Base-by-base conservation (phyloP, 2,329 filamentous ascomycete genomes). In the Hymenoscyphus linearis region DNA sequence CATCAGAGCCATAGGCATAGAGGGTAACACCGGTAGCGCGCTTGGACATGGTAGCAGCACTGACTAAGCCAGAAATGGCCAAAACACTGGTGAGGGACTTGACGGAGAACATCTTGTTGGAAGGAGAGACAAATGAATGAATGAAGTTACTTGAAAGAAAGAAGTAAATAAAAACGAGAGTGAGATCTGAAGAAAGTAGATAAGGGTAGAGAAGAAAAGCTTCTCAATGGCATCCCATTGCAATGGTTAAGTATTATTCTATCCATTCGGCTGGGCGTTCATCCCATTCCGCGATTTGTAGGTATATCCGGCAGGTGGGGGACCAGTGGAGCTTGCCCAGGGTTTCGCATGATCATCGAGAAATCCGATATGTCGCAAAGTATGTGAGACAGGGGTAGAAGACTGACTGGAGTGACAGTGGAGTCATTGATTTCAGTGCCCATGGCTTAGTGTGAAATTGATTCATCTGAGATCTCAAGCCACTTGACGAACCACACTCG, bases 1-100 rank as follows among this genome's bases (percentile, higher is more conserved):
- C 63, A 14, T 64, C 57, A 1, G 47, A 66, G 13, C 72, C 70
- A 61, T 75, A 74, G 12, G 67, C 71, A 62, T 71, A 75, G 13
- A 75, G 65, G 27, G 58, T 64, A 14, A 62, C 34, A 31, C 58
- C 27, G n/a, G 53, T 52, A 53, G 22, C 52, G 22, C 44, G 44
- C 18, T 56, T 53, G n/a, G 57, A 34, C 6, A 64, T 36, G 22
- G 50, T 54, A n/a, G 58, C 53, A 13, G 60, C 59, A 57, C 13
- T 61, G 18, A 59, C 59, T 4, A 63, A 22, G 16, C 57, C 31
- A 52, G 27, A 7, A 22, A 65, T 40, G 18, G 57, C 62, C 55
- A 67, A 37, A 14, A 61, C 52, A 52, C 35, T 47, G n/a, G 56
- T 27, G 27, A 58, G 40, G 47, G 55, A 18, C 27, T 54, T 52